phyloP scores from a whole-genome alignment of 164 flowering plant genomes.

The Dillenia suffruticosa region DNA sequence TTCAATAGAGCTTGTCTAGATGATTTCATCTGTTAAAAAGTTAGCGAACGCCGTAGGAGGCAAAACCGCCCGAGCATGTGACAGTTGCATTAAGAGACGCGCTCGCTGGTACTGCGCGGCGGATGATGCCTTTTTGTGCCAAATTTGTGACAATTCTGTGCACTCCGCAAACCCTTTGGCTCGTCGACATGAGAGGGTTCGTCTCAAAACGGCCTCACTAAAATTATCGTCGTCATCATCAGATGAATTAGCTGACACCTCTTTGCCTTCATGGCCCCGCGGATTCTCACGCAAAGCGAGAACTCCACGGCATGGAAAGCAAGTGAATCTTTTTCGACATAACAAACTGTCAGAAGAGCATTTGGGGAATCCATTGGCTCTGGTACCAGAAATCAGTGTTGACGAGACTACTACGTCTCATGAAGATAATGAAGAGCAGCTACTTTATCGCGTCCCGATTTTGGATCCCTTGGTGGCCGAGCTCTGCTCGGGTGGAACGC shows the following conservation, averaged over 20 bases:
- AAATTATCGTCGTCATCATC: constrained; percentile 3
- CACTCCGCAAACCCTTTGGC: constrained; percentile 86
- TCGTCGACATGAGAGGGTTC: constrained; percentile 70
- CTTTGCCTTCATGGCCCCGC: constrained; percentile 59
- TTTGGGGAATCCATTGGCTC: constrained; percentile 23
- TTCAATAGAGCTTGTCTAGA: not conserved
- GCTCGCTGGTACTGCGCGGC: constrained; percentile 93
- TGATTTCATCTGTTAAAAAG: constrained; percentile 29
- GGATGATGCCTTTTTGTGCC: constrained; percentile 91
- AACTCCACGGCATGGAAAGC: constrained; percentile 49
- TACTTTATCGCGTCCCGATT: constrained; percentile 73
- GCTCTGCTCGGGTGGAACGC: constrained; percentile 25
- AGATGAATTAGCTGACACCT: constrained; percentile 1
- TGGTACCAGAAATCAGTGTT: constrained; percentile 58
- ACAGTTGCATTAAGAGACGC: constrained; percentile 54
- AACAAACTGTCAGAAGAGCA: constrained; percentile 9
- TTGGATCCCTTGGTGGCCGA: constrained; percentile 55
- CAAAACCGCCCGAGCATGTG: constrained; percentile 79
- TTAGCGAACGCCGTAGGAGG: constrained; percentile 67
- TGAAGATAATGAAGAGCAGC: constrained; percentile 68
- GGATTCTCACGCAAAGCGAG: constrained; percentile 74
- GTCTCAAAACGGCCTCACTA: constrained; percentile 53
- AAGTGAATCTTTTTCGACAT: constrained; percentile 1
- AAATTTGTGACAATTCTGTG: constrained; percentile 64
- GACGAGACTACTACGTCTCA: constrained; percentile 36